Conservation (phyloP, 2,329 filamentous ascomycete species). For the Aspergillus fischeri region DNA sequence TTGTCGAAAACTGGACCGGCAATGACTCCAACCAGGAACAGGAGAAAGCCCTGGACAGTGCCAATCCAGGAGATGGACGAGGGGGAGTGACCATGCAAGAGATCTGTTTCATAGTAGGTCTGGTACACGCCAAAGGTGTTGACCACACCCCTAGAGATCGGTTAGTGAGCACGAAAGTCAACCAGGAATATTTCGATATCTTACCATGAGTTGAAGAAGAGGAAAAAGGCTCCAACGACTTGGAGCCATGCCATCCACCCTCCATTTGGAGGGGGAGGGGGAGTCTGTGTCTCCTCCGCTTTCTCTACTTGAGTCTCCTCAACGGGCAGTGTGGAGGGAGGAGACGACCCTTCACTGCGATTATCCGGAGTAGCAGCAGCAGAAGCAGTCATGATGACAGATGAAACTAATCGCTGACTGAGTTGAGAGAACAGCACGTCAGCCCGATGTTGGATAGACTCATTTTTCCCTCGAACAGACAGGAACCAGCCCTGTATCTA, state of each 20-base stretch:
- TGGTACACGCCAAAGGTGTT: not conserved
- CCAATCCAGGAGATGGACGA: not conserved
- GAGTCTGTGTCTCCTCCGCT: not conserved
- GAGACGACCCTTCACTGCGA: not conserved
- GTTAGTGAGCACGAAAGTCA: not conserved
- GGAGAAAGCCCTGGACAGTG: not conserved
- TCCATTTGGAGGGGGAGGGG: constrained; percentile 13
- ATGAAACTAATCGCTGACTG: no score
- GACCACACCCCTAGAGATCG: not conserved
- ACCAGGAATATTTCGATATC: not conserved
- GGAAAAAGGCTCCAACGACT: constrained; percentile 17
- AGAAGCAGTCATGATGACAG: not conserved
- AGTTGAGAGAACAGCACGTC: not conserved
- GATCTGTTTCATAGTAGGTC: not conserved
- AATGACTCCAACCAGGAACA: not conserved
- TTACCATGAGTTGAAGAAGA: constrained; percentile 23
- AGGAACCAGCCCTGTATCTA: not conserved
- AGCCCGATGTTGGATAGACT: not conserved
- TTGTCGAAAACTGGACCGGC: not conserved
- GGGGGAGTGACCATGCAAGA: not conserved
- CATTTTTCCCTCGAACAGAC: not conserved
- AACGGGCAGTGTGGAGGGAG: not conserved
- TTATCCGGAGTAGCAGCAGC: not conserved
- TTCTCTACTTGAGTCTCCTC: not conserved
- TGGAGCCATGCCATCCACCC: constrained; percentile 19